Conservation (phyloP, 495 filamentous ascomycete species). For the Choiromyces venosus region DNA sequence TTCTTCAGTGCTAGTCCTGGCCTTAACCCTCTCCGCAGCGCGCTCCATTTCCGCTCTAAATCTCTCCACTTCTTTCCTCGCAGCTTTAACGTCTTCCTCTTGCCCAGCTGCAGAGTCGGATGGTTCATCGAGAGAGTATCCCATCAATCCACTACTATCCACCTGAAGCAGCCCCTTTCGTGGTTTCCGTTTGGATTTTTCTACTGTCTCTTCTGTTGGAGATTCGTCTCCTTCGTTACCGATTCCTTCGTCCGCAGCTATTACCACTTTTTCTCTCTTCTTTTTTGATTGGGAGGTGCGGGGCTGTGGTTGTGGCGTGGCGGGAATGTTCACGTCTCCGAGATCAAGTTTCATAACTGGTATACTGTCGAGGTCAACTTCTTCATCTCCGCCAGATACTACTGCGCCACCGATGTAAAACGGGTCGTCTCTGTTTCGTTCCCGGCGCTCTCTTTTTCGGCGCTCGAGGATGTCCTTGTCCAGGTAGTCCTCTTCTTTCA, state of each 20-base stretch:
- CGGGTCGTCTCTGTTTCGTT: constrained; percentile 84
- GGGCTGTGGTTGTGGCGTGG: constrained; percentile 22
- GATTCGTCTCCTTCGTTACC: constrained; percentile 33
- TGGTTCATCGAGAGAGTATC: constrained; percentile 56
- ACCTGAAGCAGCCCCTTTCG: constrained; percentile 62
- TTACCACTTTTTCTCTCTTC: constrained; percentile 19
- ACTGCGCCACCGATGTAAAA: constrained; percentile 73
- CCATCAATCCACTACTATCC: constrained; percentile 71
- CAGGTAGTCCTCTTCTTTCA: constrained; percentile 55
- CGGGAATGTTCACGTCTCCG: constrained; percentile 45
- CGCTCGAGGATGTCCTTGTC: constrained; percentile 59
- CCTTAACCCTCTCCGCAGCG: constrained; percentile 72
- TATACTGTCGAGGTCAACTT: constrained; percentile 84
- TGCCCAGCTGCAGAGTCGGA: constrained; percentile 49
- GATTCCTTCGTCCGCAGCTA: constrained; percentile 28
- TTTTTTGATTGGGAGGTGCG: neutral
- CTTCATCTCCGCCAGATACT: constrained; percentile 56
- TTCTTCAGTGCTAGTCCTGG: constrained; percentile 51
- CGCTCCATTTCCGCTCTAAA: constrained; percentile 86
- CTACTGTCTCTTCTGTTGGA: constrained; percentile 19
- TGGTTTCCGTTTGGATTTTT: constrained; percentile 43
- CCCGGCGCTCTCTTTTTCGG: constrained; percentile 61
- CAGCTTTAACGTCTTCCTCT: constrained; percentile 76
- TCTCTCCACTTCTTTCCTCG: constrained; percentile 78
- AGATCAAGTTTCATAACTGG: constrained; percentile 89